Evolutionary conservation across 202 grass and related monocot genomes (phyloP).

Genomic region (Setaria viridis): DNA sequence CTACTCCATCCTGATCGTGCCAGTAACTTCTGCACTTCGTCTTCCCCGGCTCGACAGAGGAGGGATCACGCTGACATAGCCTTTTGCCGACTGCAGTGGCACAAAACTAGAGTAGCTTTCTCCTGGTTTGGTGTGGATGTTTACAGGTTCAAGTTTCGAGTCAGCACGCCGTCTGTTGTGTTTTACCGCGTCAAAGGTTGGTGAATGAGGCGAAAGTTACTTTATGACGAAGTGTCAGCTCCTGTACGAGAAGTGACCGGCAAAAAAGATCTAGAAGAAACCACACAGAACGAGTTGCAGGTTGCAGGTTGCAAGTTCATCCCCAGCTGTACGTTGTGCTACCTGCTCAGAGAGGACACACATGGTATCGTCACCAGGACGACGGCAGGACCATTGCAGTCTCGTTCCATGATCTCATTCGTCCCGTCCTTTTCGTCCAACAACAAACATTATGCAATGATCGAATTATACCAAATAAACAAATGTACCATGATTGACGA

Average conservation of each 20-base stretch:
- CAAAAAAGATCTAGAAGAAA: not conserved
- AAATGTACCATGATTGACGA: not conserved
- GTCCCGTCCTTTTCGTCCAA: constrained; percentile 3
- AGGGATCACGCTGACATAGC: not conserved
- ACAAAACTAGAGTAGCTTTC: not conserved
- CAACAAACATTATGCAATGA: not conserved
- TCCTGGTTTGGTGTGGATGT: constrained; percentile 13
- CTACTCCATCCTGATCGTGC: not conserved
- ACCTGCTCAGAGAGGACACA: not conserved
- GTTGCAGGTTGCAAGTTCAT: not conserved
- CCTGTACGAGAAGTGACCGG: not conserved
- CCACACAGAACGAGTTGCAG: not conserved
- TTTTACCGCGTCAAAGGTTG: not conserved
- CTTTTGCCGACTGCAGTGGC: not conserved
- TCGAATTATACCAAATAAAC: not conserved
- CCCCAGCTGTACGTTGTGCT: not conserved
- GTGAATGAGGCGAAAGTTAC: not conserved
- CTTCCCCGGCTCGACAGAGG: not conserved
- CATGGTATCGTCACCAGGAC: too few species aligned
- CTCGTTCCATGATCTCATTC: not conserved
- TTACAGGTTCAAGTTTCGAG: not conserved
- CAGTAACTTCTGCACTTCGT: not conserved
- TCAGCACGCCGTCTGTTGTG: not conserved
- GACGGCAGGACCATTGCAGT: not conserved
- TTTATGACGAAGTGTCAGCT: not conserved